These are phyloP conservation scores for Rhododendron kiyosumense DNA, from an alignment of 148 eudicot genomes.

Conservation along the genomic window DNA sequence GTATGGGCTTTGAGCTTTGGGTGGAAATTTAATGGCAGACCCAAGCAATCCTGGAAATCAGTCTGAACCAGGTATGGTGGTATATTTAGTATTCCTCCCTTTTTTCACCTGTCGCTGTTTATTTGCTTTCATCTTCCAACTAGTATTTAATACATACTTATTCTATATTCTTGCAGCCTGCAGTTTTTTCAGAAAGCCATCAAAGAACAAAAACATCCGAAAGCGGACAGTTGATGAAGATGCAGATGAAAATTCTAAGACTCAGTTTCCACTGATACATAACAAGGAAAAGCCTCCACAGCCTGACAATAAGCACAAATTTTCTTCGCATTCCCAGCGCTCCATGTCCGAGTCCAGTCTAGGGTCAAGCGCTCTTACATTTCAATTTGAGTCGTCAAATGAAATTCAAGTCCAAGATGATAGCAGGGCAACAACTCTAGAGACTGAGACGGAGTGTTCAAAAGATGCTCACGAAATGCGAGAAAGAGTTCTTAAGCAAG, in stretches of 20 bases:
- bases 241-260: constrained; percentile 35
- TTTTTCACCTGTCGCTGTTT: not conserved
- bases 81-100: not conserved
- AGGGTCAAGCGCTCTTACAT: constrained; percentile 30
- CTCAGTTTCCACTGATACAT: constrained; percentile 26
- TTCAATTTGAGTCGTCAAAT: constrained; percentile 75
- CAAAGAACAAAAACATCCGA: constrained; percentile 68
- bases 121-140: not conserved
- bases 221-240: constrained; percentile 46
- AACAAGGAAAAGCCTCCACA: constrained; percentile 37
- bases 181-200: constrained; percentile 69
- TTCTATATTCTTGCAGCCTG: constrained; percentile 44
- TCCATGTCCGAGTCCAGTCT: constrained; percentile 27
- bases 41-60: constrained; percentile 12
- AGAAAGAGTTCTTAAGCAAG: constrained; percentile 75
- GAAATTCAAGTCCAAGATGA: constrained; percentile 72
- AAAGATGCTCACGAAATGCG: constrained; percentile 79
- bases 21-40: constrained; percentile 8
- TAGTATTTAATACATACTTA: not conserved
- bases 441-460: constrained; percentile 80
- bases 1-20: not conserved
- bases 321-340: constrained; percentile 45
- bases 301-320: constrained; percentile 49
- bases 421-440: constrained; percentile 76
- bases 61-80: constrained; percentile 27